A percentile compares a stretch with the other conserved stretches of the same genome.
phyloP scores from a whole-genome alignment of 176 grass and related monocot genomes.

The Otatea glauca region DNA sequence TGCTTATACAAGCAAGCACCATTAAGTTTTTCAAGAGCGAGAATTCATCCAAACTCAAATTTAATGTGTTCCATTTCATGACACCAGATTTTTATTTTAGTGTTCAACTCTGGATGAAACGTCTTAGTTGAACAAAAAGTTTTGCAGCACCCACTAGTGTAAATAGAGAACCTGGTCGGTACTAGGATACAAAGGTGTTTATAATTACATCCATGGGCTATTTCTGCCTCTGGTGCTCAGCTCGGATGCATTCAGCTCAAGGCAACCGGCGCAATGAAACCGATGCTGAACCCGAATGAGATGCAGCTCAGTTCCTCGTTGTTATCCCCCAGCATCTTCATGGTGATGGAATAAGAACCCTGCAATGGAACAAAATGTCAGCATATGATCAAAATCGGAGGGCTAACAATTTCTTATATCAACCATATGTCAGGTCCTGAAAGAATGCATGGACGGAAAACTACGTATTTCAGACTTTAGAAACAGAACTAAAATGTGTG shows the following conservation, averaged over 20 bases:
- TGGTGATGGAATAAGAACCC: conserved; percentile 79
- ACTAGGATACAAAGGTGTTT: conserved; percentile 14
- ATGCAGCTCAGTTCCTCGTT: conserved; percentile 70
- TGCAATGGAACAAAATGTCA: conserved; percentile 24
- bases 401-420: not conserved
- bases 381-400: not conserved
- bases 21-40: not conserved
- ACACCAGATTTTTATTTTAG: not conserved
- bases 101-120: conserved; percentile 50
- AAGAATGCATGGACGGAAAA: not conserved
- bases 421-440: not conserved
- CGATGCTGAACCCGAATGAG: conserved; percentile 69
- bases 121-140: conserved; percentile 35
- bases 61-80: not conserved
- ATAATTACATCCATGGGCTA: conserved; percentile 6
- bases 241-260: conserved; percentile 18
- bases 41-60: not conserved
- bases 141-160: not conserved
- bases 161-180: not conserved
- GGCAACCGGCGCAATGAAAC: conserved; percentile 31
- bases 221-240: not conserved
- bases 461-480: not conserved
- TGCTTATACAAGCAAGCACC: not conserved
- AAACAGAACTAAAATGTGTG: not conserved
- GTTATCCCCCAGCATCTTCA: conserved; percentile 62